Percentiles rank a stretch among this genome's conserved stretches.
Evolutionary conservation across 768 basidiomycete genomes (phyloP).

Genomic region (Boletus barrowsii): DNA sequence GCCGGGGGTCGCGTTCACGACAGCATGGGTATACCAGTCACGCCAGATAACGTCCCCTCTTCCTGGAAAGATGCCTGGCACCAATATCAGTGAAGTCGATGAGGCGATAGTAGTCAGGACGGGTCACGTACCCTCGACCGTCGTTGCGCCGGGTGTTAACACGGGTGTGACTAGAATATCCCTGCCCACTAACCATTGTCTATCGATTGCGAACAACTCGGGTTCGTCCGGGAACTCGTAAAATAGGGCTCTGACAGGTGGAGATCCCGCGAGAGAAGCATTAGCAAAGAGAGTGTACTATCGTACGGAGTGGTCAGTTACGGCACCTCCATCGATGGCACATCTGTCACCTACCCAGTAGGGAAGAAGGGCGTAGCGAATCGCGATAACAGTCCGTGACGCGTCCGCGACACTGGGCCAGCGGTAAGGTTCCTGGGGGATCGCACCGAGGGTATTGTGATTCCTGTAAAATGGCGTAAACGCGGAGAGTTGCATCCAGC

Average conservation of each 20-base stretch:
- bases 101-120: constrained; percentile 20
- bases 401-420: constrained; percentile 78
- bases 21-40: constrained; percentile 70
- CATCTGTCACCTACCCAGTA: constrained; percentile 58
- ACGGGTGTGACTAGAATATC: constrained; percentile 78
- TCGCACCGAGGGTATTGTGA: constrained; percentile 57
- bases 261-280: constrained; percentile 56
- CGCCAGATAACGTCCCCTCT: constrained; percentile 58
- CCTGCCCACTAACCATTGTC: constrained; percentile 63
- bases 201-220: constrained; percentile 55
- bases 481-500: constrained; percentile 5
- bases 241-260: constrained; percentile 71
- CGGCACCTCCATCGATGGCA: background rate
- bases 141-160: constrained; percentile 60
- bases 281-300: constrained; percentile 73
- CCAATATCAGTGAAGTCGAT: background rate
- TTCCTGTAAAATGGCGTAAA: constrained; percentile 5
- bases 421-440: constrained; percentile 71
- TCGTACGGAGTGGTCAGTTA: constrained; percentile 25
- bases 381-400: constrained; percentile 62
- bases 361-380: constrained; percentile 65
- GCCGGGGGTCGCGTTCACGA: constrained; percentile 42
- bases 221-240: constrained; percentile 73
- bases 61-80: constrained; percentile 62
- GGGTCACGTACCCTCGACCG: constrained; percentile 53